Conservation (phyloP, 805 yeast genomes). For the Brettanomyces bruxellensis region DNA sequence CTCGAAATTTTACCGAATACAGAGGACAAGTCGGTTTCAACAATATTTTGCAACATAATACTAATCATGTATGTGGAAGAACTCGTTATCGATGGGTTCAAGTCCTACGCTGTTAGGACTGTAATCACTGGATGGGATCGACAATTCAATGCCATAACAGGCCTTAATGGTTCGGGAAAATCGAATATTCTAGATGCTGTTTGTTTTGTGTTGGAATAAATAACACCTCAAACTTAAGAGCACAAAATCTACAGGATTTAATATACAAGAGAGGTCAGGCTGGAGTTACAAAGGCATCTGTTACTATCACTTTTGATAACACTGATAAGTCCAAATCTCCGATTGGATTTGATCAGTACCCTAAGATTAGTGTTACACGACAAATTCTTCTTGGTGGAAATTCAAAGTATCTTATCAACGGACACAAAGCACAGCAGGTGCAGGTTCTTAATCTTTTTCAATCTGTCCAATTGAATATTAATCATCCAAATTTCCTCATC, state of each 20-base stretch:
- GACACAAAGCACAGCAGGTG: slow-evolving; percentile 93
- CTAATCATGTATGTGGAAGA: slow-evolving; percentile 85
- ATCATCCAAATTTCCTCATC: slow-evolving; percentile 92
- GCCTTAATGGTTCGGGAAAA: slow-evolving; percentile 95
- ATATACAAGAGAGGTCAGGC: slow-evolving; percentile 98
- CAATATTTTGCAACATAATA: no score
- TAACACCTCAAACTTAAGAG: slow-evolving; percentile 90
- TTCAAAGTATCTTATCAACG: slow-evolving; percentile 75
- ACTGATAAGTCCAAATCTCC: slow-evolving; percentile 70
- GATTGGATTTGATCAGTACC: slow-evolving; percentile 70
- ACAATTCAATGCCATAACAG: slow-evolving; percentile 96
- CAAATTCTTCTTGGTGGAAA: slow-evolving; percentile 88
- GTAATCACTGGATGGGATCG: slow-evolving; percentile 94
- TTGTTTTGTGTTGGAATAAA: slow-evolving; percentile 94
- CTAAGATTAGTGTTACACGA: slow-evolving; percentile 83
- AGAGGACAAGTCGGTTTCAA: no score
- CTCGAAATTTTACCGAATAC: no score
- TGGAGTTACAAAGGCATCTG: slow-evolving; percentile 94
- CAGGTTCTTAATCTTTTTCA: slow-evolving; percentile 86
- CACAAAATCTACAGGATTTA: slow-evolving; percentile 84
- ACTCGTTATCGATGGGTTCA: slow-evolving; percentile 93
- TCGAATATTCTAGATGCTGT: slow-evolving; percentile 95
- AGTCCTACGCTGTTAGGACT: slow-evolving; percentile 94
- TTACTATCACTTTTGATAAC: slow-evolving; percentile 91
- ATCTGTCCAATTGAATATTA: slow-evolving; percentile 89